Evolutionary conservation across 352 stramenopile genomes (phyloP).

Genomic region (Discostella stelligera): DNA sequence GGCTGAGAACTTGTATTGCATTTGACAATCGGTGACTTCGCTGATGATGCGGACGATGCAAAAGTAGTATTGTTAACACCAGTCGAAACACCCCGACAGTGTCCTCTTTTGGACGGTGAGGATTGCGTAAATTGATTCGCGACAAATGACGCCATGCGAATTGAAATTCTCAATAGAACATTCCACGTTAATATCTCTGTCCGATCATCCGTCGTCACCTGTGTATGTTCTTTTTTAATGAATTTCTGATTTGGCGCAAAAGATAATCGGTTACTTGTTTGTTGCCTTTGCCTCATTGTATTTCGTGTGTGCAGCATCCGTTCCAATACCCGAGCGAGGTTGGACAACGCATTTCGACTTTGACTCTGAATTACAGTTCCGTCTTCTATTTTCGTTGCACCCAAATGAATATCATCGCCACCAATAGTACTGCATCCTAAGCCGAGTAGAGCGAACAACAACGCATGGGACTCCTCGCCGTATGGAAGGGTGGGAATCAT

Average conservation of each 20-base stretch:
- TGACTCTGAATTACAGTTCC: background rate
- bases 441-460: constrained; percentile 21
- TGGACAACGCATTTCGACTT: background rate
- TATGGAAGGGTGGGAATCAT: constrained; percentile 32
- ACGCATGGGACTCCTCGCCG: constrained; percentile 38
- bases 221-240: background rate
- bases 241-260: background rate
- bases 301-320: constrained; percentile 20
- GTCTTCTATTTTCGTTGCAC: background rate
- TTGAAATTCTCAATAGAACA: constrained; percentile 41
- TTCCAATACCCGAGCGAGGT: constrained; percentile 21
- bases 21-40: background rate
- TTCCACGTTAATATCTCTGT: constrained; percentile 40
- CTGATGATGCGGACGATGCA: background rate
- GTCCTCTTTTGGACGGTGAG: background rate
- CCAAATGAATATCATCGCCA: background rate
- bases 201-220: background rate
- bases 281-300: background rate
- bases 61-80: background rate
- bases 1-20: background rate
- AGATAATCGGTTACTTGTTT: background rate
- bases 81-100: background rate
- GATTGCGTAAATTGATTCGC: constrained; percentile 16
- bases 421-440: background rate
- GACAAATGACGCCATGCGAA: constrained; percentile 42